phyloP scores from a whole-genome alignment of 2,329 filamentous ascomycete species.

The Scedosporium aurantiacum region DNA sequence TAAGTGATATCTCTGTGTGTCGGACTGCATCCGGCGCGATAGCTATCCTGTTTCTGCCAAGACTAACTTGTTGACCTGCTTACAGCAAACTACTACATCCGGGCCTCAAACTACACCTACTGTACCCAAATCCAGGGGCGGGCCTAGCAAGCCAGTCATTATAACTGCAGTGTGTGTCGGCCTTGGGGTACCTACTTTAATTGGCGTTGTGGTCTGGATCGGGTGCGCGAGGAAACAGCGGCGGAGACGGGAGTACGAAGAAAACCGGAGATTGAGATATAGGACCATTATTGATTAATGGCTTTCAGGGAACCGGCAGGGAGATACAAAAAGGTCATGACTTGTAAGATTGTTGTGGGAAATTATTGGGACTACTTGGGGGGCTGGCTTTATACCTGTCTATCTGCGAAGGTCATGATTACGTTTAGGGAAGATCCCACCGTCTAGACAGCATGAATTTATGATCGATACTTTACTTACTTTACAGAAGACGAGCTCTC shows the following conservation, averaged over 20 bases:
- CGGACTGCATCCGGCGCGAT: too few relatives aligned
- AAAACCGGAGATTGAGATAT: constrained; percentile 2
- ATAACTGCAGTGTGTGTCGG: constrained; percentile 5
- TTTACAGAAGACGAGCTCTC: not conserved
- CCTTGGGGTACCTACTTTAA: constrained; percentile 5
- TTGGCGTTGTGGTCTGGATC: constrained; percentile 2
- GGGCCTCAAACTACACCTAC: not conserved
- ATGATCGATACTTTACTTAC: not conserved
- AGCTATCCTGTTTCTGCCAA: not conserved
- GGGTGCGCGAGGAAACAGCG: constrained; percentile 7
- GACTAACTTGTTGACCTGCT: not conserved
- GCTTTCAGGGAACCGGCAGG: not conserved
- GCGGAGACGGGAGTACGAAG: constrained; percentile 2
- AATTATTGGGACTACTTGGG: not conserved
- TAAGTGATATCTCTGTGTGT: not conserved
- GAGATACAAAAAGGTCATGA: not conserved
- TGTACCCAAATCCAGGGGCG: not conserved
- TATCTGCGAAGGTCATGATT: not conserved
- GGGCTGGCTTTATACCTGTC: too few relatives aligned
- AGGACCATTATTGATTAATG: constrained; percentile 4
- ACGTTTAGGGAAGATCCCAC: not conserved
- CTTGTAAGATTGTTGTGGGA: not conserved
- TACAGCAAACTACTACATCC: not conserved
- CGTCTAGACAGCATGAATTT: not conserved
- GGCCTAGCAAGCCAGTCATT: not conserved